Evolutionary conservation across 495 filamentous ascomycete species (phyloP), one percentile per base, ranked within the genome.

Genomic region (Pseudomonodictys pantanalensis): DNA sequence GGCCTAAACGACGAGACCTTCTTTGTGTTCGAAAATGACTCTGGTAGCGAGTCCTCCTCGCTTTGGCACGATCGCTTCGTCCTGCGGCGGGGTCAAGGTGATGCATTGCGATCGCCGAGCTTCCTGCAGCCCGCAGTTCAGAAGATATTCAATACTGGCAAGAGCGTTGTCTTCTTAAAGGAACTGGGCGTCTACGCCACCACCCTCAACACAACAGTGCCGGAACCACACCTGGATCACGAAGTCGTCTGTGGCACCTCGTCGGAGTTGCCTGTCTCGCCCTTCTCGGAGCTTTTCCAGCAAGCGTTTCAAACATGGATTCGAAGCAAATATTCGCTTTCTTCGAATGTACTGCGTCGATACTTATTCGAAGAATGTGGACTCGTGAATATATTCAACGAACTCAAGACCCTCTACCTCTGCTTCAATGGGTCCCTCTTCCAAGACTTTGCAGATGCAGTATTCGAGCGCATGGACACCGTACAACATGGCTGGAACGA

Each of bases 141-240:
- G 11, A 87, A 83, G 57, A 88, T 96, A 23, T 90, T 96, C 56
- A 90, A 83, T 0, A 86, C 89, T 3, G 92, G 93, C 0, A 96
- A 97, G 69, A 93, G 86, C 65, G 85, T 91, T 58, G 83, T 93
- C 1, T 88, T 97, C 47, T 72, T 96, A 18, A 86, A 84, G 29
- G 80, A 84, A 29, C 47, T 78, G 89, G 48, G 79, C n/a, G 61
- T 60, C 41, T 67, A 65, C 39, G 55, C 47, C 17, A 22, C 58
- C 48, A 52, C 26, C 28, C 25, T 49, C 22, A n/a, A 32, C 18
- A 11, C n/a, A 17, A 20, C 26, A 15, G 35, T 51, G 41, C 25
- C 20, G 3, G 78, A 79, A 56, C 69, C 74, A 11, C 73, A 62
- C 11, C 68, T 89, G 39, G 75, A 79, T 20, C 83, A 87, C 54